Conservation (phyloP, 2,329 filamentous ascomycete genomes). For the Sporothrix brunneoviolacea region DNA sequence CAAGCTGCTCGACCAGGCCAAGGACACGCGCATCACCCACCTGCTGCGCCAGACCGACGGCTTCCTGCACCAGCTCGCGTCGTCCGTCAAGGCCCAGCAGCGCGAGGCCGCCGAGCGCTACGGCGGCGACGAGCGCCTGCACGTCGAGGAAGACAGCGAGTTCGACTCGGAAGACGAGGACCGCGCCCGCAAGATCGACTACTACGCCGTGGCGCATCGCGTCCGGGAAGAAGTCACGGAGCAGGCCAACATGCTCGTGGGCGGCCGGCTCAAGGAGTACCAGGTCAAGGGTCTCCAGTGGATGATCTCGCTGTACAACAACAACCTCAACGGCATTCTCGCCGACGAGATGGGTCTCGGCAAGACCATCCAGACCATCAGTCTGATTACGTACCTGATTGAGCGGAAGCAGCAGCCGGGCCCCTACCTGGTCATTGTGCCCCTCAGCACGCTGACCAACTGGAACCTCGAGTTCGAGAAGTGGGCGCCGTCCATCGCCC, state of each 20-base stretch:
- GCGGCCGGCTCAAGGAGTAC: conserved; percentile 92
- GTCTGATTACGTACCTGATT: conserved; percentile 92
- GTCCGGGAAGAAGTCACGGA: conserved; percentile 84
- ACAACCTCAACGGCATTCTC: conserved; percentile 97
- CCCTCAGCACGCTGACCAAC: conserved; percentile 93
- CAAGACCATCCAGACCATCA: conserved; percentile 99
- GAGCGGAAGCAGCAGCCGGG: conserved; percentile 89
- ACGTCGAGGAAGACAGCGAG: conserved; percentile 57
- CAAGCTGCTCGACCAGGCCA: conserved; percentile 94
- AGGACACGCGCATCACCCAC: conserved; percentile 98
- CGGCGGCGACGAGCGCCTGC: conserved; percentile 57
- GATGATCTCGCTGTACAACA: conserved; percentile 99
- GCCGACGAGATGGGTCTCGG: conserved; percentile 99
- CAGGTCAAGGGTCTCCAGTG: conserved; percentile 97
- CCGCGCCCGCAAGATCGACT: conserved; percentile 79
- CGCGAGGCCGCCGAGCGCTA: conserved; percentile 74
- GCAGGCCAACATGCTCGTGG: conserved; percentile 81
- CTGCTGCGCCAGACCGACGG: conserved; percentile 94
- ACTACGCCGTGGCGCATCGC: conserved; percentile 96
- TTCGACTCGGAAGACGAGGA: conserved; percentile 64
- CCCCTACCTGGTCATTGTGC: conserved; percentile 93
- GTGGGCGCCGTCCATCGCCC: conserved; percentile 82
- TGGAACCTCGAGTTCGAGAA: conserved; percentile 99
- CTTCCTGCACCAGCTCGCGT: conserved; percentile 91
- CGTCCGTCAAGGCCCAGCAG: conserved; percentile 91